phyloP scores from a whole-genome alignment of 106 monocot species.

The Apostasia ramifera region DNA sequence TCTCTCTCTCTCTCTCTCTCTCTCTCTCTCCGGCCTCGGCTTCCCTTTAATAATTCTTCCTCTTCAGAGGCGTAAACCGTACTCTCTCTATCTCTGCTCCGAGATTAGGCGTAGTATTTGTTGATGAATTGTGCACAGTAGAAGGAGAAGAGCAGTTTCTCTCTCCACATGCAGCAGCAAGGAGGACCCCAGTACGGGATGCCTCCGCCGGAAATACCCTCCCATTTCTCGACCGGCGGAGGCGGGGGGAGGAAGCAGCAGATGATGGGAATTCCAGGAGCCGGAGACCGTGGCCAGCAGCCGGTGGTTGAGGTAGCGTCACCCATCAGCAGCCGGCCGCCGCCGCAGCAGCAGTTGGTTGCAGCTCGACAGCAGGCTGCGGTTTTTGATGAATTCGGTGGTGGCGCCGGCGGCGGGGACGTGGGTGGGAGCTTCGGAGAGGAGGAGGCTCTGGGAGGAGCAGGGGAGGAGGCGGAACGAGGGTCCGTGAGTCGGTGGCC shows the following conservation, averaged over 20 bases:
- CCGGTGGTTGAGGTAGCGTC: conserved; percentile 21
- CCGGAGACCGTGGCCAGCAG: not conserved
- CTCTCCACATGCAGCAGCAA: conserved; percentile 22
- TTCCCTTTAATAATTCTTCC: not conserved
- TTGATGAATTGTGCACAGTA: not conserved
- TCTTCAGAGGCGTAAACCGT: not conserved
- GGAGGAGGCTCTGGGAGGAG: conserved; percentile 34
- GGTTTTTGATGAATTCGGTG: conserved; percentile 27
- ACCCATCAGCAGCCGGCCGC: conserved; percentile 33
- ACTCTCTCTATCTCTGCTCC: not conserved
- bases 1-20: not conserved
- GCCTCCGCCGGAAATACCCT: conserved; percentile 29
- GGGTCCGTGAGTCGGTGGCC: conserved; percentile 62
- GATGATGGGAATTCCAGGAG: conserved; percentile 3
- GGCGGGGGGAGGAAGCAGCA: not conserved
- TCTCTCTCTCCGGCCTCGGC: not conserved
- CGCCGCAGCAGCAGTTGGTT: conserved; percentile 8
- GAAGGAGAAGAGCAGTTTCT: not conserved
- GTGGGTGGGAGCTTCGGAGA: conserved; percentile 10
- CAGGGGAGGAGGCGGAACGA: conserved; percentile 20
- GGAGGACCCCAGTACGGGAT: conserved; percentile 59
- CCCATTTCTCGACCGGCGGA: not conserved
- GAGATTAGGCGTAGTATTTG: not conserved
- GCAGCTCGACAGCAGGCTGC: not conserved
- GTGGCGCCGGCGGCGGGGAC: conserved; percentile 6